These are phyloP conservation scores for Malassezia globosa DNA, from an alignment of 1,284 basidiomycete species.

Conservation along the genomic window DNA sequence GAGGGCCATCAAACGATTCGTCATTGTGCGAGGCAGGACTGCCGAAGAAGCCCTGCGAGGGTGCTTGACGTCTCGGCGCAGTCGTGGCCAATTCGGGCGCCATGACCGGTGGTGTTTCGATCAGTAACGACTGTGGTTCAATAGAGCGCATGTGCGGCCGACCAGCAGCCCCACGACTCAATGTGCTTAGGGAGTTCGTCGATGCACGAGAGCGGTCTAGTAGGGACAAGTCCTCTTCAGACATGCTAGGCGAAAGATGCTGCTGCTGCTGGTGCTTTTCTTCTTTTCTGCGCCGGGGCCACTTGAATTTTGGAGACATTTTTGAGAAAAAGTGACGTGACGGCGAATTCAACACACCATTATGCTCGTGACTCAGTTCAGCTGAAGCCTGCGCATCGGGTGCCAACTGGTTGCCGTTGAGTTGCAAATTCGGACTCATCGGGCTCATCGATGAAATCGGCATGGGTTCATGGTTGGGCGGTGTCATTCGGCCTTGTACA, in stretches of 20 bases:
- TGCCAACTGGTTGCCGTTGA: too few species aligned
- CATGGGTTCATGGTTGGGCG: conserved; percentile 5
- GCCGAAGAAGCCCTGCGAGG: neutral
- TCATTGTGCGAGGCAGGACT: neutral
- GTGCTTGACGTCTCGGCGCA: neutral
- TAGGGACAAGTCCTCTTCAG: neutral
- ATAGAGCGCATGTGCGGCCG: too few species aligned
- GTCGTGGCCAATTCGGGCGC: neutral
- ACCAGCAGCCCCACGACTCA: neutral
- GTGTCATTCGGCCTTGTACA: conserved; percentile 4
- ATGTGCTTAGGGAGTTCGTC: neutral
- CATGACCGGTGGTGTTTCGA: neutral
- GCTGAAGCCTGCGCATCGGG: too few species aligned
- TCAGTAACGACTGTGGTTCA: neutral
- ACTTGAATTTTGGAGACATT: conserved; percentile 18
- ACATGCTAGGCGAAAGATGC: neutral
- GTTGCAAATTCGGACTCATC: conserved; percentile 9
- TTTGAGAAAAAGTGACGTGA: conserved; percentile 9
- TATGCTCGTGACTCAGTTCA: neutral
- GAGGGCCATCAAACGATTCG: neutral
- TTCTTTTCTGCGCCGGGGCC: conserved; percentile 13
- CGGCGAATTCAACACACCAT: too few species aligned
- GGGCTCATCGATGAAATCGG: conserved; percentile 12
- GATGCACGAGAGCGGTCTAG: neutral
- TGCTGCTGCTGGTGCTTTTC: neutral